Evolutionary conservation across 768 basidiomycete genomes (phyloP), one percentile per base, ranked within the genome.

Genomic region (Kwoniella bestiolae): DNA sequence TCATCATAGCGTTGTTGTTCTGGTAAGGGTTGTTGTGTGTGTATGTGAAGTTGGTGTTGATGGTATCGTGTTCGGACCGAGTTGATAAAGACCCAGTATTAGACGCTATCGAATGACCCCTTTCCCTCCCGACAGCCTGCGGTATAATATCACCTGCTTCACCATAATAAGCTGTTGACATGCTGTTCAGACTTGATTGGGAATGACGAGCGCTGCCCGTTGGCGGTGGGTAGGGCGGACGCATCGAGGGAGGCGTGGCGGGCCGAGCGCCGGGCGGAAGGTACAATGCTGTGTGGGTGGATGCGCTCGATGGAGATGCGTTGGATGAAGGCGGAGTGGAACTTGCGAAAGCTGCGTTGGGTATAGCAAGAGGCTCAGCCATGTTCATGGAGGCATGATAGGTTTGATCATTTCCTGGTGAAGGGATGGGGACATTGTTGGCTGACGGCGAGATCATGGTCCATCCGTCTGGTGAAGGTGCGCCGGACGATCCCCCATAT

Each of bases 221-320:
- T 28, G 5, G 45, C 38, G 34, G 70, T 26, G 62, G 60, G 25
- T 65, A 60, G 23, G 60, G 44, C 11, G 68, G 47, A 56, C 62
- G 47, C 32, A 67, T 28, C 16, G 64, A 72, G 34, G 59, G 73
- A 34, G 76, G 76, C 18, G 72, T 72, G n/a, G 76, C 72, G 29
- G 76, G 76, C 32, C 72, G 58, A 28, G 76, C 76, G 8, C 76
- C 76, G 1, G 76, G 76, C 12, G 76, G 76, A 3, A 78, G 62
- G 38, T 74, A 78, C 16, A 73, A 56, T 18, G 57, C 34, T 32
- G 66, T 57, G 25, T 64, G 63, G 8, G 67, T 47, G 12, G 65
- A 55, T 26, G 44, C 52, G 26, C 60, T 67, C 12, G 60, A 61
- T 21, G 63, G 63, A 23, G 56, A 58, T 23, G 45, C n/a, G n/a